phyloP scores from a whole-genome alignment of 495 filamentous ascomycete species.

The Penicillium fimorum region DNA sequence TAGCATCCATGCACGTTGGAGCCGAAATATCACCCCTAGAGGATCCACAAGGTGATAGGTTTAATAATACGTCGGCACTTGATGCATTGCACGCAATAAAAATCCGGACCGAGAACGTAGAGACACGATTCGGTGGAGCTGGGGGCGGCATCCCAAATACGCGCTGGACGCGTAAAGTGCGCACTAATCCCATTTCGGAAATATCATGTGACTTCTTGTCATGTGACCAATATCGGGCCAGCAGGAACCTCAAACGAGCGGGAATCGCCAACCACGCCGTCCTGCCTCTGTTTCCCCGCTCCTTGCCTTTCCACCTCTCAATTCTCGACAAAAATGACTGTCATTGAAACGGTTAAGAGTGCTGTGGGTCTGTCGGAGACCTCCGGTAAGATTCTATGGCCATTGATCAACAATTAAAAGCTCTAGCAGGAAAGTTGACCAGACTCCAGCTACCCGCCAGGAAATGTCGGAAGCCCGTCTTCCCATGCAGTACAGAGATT shows the following conservation, averaged over 20 bases:
- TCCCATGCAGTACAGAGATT: slow-evolving; percentile 88
- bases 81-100: slow-evolving; percentile 22
- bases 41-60: slow-evolving; percentile 14
- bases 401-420: slow-evolving; percentile 23
- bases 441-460: slow-evolving; percentile 67
- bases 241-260: slow-evolving; percentile 35
- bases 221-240: slow-evolving; percentile 30
- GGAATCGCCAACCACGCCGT: slow-evolving; percentile 33
- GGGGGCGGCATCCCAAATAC: slow-evolving; percentile 20
- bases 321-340: slow-evolving; percentile 42
- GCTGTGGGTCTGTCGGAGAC: slow-evolving; percentile 49
- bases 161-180: slow-evolving; percentile 32
- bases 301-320: slow-evolving; percentile 14
- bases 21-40: slow-evolving; percentile 14
- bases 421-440: slow-evolving; percentile 26
- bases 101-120: slow-evolving; percentile 12
- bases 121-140: slow-evolving; percentile 25
- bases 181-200: slow-evolving; percentile 29
- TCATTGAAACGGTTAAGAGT: slow-evolving; percentile 54
- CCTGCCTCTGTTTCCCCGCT: slow-evolving; percentile 21
- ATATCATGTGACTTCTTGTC: slow-evolving; percentile 22
- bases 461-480: slow-evolving; percentile 91
- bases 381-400: slow-evolving; percentile 36
- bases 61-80: slow-evolving; percentile 13
- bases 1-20: slow-evolving; percentile 13